These are phyloP conservation scores for Byssochlamys sp. DNA, from an alignment of 2,329 filamentous ascomycete species.

Conservation along the genomic window DNA sequence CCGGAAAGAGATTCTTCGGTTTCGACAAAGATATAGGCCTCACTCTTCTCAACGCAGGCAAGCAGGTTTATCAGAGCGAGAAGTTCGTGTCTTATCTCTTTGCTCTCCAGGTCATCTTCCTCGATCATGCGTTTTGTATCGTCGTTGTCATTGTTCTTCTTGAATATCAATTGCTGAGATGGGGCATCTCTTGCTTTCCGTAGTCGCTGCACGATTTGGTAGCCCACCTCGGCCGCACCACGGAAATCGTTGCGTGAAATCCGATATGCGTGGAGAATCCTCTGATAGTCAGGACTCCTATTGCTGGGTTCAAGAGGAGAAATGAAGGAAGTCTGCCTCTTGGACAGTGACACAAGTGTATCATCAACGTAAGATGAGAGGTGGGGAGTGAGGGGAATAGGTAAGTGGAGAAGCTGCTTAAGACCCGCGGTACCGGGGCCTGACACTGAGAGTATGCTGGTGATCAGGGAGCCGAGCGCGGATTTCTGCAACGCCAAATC, in stretches of 20 bases:
- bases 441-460: conserved; percentile 32
- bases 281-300: conserved; percentile 61
- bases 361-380: conserved; percentile 71
- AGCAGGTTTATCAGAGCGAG: conserved; percentile 88
- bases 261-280: conserved; percentile 84
- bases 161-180: conserved; percentile 24
- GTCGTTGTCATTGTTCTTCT: conserved; percentile 27
- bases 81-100: conserved; percentile 57
- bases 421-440: conserved; percentile 36
- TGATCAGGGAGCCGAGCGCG: conserved; percentile 58
- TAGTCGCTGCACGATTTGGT: conserved; percentile 47
- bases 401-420: conserved; percentile 59
- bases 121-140: conserved; percentile 20
- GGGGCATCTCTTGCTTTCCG: conserved; percentile 26
- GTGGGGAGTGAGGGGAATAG: conserved; percentile 54
- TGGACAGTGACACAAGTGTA: conserved; percentile 63
- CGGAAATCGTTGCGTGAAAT: conserved; percentile 77
- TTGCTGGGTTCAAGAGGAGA: conserved; percentile 30
- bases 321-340: conserved; percentile 55
- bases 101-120: conserved; percentile 41
- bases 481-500: conserved; percentile 63
- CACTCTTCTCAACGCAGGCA: conserved; percentile 69
- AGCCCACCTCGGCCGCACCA: conserved; percentile 54
- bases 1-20: conserved; percentile 23
- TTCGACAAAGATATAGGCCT: conserved; percentile 62